Base-by-base conservation (phyloP, 2,329 filamentous ascomycete genomes). In the Nigrospora sphaerica region DNA sequence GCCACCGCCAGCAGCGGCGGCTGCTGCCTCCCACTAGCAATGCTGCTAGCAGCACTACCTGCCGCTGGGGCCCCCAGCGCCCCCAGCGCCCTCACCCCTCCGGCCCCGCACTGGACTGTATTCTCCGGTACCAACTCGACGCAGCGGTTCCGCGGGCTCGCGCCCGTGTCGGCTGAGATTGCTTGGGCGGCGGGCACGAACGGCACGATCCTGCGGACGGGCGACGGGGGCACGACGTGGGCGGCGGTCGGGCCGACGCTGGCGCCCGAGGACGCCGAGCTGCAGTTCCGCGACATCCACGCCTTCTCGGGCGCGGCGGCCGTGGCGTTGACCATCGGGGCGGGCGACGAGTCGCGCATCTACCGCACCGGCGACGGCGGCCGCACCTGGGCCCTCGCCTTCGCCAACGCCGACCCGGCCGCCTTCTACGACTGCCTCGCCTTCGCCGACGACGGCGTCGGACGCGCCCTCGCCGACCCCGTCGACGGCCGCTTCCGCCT, bases 221-320 rank as follows among this genome's bases (percentile, higher is more conserved):
- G 35, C 6, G 56, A 65, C 49, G 57, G 55, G 44, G 63, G 62
- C 14, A 32, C 37, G 10, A 60, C 58, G 3, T 65, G 62, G 62
- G 35, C 40, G 3, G 57, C 61, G 0, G 58, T 65, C 16, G 62
- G 62, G 2, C 62, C 62, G 3, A 17, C 19, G n/a, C 46, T 60
- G 32, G 32, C 55, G 1, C 40, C 18, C 11, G 51, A 52, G 6
- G 57, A 58, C 47, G 44, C 52, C 1, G 51, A 47, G 13, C 56
- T 63, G 17, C 55, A 65, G 39, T 64, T 63, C 55, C 61, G 62
- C 38, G 62, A 64, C 54, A 46, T 64, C 11, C 54, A 73, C 23
- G 65, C 69, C 4, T 61, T 73, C 45, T 65, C 67, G 5, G 61
- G 64, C 17, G 64, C 71, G 34, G 64, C 65, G 45, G 63, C 65